phyloP scores from a whole-genome alignment of 2,329 filamentous ascomycete genomes.

The Phialocephala subalpina region DNA sequence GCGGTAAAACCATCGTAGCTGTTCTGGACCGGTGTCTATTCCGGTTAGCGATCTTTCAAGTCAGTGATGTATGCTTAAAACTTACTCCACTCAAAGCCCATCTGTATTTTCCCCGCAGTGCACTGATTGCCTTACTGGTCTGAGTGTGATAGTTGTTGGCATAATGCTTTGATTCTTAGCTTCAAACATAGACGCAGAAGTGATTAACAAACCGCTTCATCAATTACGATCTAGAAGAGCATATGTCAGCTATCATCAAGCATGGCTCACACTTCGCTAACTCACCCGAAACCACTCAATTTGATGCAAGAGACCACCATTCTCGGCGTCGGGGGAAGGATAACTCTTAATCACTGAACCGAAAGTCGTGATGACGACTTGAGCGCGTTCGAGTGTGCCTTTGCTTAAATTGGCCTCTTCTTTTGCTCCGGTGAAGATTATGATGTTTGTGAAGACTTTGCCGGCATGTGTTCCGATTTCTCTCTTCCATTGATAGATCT shows the following conservation, averaged over 20 bases:
- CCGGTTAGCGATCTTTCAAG: neutral
- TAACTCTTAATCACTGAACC: neutral
- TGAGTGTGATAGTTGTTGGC: neutral
- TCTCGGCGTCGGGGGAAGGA: neutral
- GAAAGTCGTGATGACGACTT: neutral
- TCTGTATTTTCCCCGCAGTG: neutral
- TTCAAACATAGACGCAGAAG: too few species aligned
- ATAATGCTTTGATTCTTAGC: neutral
- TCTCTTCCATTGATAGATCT: neutral
- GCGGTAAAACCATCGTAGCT: neutral
- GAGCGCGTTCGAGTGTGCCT: too few species aligned
- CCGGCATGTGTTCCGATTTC: neutral
- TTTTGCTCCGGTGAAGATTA: neutral
- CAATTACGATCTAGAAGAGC: neutral
- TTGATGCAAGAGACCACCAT: neutral
- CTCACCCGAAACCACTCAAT: constrained; percentile 2
- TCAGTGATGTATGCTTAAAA: too few species aligned
- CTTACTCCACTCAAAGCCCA: neutral
- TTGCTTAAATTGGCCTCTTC: neutral
- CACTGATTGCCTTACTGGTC: neutral
- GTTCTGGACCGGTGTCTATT: neutral
- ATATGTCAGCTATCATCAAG: neutral
- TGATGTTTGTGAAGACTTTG: neutral
- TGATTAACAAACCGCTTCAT: neutral
- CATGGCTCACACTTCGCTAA: too few species aligned